Base-by-base conservation (phyloP, 495 filamentous ascomycete genomes). In the Neohortaea acidophila region DNA sequence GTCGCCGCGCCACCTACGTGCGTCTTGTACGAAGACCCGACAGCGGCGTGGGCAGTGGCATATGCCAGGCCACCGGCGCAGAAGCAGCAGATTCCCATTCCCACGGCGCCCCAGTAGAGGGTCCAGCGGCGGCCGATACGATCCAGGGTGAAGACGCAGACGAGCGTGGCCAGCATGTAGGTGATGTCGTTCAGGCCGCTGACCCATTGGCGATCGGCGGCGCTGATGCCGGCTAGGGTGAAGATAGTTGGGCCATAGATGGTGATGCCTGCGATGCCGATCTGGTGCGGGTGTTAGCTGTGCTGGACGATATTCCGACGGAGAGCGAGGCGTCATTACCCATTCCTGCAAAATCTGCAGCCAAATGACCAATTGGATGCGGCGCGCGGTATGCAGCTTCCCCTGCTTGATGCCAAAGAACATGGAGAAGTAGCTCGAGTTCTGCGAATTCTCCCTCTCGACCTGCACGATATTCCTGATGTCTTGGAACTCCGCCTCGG, bases 281-380 rank as follows among this genome's bases (percentile, higher is more conserved):
- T n/a, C n/a, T n/a, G n/a, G n/a, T n/a, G n/a, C n/a, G n/a, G n/a
- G n/a, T n/a, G n/a, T n/a, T n/a, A n/a, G n/a, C n/a, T n/a, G n/a
- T n/a, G n/a, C n/a, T n/a, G n/a, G n/a, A n/a, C n/a, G n/a, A n/a
- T n/a, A n/a, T n/a, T n/a, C n/a, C n/a, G n/a, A n/a, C n/a, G n/a
- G n/a, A n/a, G n/a, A n/a, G n/a, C n/a, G n/a, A n/a, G n/a, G n/a
- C n/a, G n/a, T n/a, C n/a, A n/a, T n/a, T n/a, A 40, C 36, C 75
- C 75, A 81, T 51, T 79, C 75, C 46, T 79, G 75, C 57, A 81
- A 69, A 30, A 82, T 78, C 56, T 81, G 73, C 8, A 81, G 55
- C 75, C 75, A 81, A 29, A 81, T 65, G 13, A 79, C 74, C 9
- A 81, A 62, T 48, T 80, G 75, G 18, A 79, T 74, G 6, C 77